A percentile compares a stretch with the other conserved stretches of the same genome.
Conservation (phyloP, 306 rosid genomes). For the Malus domestica region DNA sequence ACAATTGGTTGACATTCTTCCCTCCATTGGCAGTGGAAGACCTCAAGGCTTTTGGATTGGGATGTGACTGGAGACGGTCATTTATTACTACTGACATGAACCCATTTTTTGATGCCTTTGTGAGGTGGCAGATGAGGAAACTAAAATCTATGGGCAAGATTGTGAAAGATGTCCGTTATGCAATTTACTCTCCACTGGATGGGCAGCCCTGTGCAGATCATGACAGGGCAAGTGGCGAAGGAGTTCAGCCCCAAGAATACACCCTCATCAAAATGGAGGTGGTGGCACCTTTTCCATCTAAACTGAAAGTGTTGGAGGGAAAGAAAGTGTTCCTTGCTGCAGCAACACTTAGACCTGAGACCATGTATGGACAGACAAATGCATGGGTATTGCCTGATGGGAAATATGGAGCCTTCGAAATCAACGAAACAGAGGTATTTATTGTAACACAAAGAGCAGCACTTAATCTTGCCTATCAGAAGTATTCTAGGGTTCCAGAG, state of each 20-base stretch:
- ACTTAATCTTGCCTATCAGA: slow-evolving; percentile 86
- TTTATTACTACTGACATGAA: slow-evolving; percentile 73
- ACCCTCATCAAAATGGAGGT: slow-evolving; percentile 87
- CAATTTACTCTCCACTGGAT: slow-evolving; percentile 80
- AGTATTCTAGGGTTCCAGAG: slow-evolving; percentile 55
- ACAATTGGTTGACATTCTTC: slow-evolving; percentile 74
- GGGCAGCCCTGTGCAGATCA: slow-evolving; percentile 99
- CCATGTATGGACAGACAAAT: slow-evolving; percentile 97
- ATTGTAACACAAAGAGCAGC: slow-evolving; percentile 69
- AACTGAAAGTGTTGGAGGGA: slow-evolving; percentile 62
- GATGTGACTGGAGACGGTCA: slow-evolving; percentile 96
- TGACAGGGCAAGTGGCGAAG: slow-evolving; percentile 92
- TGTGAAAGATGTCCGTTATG: slow-evolving; percentile 86
- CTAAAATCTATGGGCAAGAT: slow-evolving; percentile 73
- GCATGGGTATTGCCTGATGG: slow-evolving; percentile 98
- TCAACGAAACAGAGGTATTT: slow-evolving; percentile 69
- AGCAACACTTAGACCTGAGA: slow-evolving; percentile 82
- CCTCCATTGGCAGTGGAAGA: slow-evolving; percentile 90
- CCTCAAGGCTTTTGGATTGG: slow-evolving; percentile 83
- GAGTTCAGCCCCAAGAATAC: slow-evolving; percentile 95
- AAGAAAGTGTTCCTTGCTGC: slow-evolving; percentile 74
- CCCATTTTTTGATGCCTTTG: slow-evolving; percentile 72
- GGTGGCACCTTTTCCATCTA: slow-evolving; percentile 56
- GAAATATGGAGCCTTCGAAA: slow-evolving; percentile 81
- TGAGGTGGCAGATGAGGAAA: slow-evolving; percentile 94